Conservation (phyloP, 2,329 filamentous ascomycete genomes). For the Colletotrichum navitas region DNA sequence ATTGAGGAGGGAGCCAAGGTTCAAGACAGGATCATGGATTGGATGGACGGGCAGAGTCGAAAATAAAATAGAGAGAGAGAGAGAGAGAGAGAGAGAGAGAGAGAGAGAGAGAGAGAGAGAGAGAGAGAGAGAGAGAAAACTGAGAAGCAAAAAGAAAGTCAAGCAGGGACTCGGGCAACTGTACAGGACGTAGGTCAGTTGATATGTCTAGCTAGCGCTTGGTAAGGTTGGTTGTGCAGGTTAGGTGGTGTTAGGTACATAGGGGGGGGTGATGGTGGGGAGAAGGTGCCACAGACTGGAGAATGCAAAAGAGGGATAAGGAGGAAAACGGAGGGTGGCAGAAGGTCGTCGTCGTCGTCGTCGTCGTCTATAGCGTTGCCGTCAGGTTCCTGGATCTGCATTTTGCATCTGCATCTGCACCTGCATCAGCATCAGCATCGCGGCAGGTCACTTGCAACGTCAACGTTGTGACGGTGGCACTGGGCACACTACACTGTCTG, state of each 20-base stretch:
- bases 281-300: background rate
- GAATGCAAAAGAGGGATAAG: conserved; percentile 3
- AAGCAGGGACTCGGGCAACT: conserved; percentile 3
- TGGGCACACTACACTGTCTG: background rate
- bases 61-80: background rate
- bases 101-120: no score
- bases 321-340: conserved; percentile 9
- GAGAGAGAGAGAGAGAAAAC: no score
- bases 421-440: background rate
- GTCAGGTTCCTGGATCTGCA: conserved; percentile 3
- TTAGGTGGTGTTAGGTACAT: no score
- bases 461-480: conserved; percentile 4
- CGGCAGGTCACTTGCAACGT: conserved; percentile 13
- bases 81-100: no score
- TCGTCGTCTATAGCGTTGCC: conserved; percentile 13
- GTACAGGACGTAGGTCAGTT: conserved; percentile 8
- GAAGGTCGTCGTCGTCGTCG: conserved; percentile 35
- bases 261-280: background rate
- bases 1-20: background rate
- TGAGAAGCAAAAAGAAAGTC: background rate
- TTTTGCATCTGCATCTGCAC: background rate
- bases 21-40: conserved; percentile 7
- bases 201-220: background rate
- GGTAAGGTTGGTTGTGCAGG: background rate
- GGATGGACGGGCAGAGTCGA: background rate